These are phyloP conservation scores for Endocalyx cinctus DNA, from an alignment of 2,329 filamentous ascomycete species.

Conservation along the genomic window DNA sequence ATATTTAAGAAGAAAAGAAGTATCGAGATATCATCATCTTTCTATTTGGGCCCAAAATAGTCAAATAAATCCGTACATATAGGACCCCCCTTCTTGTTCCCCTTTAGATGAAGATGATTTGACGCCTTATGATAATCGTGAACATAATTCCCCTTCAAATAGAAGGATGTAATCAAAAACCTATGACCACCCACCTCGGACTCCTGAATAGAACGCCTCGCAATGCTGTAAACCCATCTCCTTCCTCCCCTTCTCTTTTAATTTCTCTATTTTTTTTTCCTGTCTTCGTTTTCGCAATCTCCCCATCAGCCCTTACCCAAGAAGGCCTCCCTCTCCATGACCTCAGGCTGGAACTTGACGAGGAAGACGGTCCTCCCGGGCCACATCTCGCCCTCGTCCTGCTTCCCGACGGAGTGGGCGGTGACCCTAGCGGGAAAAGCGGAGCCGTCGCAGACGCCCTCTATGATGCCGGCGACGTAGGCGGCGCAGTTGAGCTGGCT, in stretches of 20 bases:
- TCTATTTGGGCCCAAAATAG: no score
- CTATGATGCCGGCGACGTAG: conserved; percentile 89
- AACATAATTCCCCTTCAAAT: no score
- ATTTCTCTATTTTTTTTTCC: not conserved
- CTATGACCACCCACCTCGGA: no score
- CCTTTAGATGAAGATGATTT: no score
- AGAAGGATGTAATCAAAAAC: no score
- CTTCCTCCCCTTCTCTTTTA: no score
- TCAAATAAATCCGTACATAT: no score
- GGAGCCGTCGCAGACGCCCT: conserved; percentile 91
- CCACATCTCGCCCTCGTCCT: conserved; percentile 71
- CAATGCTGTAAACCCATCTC: conserved; percentile 15
- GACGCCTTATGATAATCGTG: no score
- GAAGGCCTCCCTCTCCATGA: conserved; percentile 85
- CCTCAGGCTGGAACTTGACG: conserved; percentile 86
- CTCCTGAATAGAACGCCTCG: conserved; percentile 15
- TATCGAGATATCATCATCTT: no score
- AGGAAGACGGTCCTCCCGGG: conserved; percentile 94
- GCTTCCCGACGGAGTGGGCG: conserved; percentile 69
- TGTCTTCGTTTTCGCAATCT: not conserved
- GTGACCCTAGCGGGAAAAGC: conserved; percentile 86
- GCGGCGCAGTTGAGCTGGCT: conserved; percentile 94
- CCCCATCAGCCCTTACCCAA: conserved; percentile 52
- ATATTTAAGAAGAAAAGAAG: no score
- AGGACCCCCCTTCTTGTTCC: no score